Conservation (phyloP, 2,329 filamentous ascomycete genomes). For the Colletotrichum eremochloae region DNA sequence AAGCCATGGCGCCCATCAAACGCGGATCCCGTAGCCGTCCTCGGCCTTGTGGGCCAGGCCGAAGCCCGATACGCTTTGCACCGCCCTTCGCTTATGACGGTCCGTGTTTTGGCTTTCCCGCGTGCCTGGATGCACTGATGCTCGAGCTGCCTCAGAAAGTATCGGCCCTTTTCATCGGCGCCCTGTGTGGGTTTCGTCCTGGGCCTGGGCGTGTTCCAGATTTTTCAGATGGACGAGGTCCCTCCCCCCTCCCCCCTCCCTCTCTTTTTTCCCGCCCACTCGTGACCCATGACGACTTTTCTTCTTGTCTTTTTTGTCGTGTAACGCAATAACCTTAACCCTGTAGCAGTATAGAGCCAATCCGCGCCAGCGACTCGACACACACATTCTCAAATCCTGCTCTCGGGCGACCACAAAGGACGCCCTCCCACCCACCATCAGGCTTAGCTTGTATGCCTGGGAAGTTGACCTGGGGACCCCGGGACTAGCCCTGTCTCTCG, state of each 20-base stretch:
- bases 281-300: neutral
- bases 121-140: conserved; percentile 15
- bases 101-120: conserved; percentile 8
- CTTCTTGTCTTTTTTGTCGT: neutral
- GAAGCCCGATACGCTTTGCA: neutral
- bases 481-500: conserved; percentile 4
- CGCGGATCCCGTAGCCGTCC: neutral
- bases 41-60: neutral
- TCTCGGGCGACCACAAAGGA: neutral
- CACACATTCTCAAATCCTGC: neutral
- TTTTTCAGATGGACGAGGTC: neutral
- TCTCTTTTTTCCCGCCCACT: neutral
- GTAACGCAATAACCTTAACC: conserved; percentile 21
- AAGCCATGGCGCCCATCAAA: conserved; percentile 17
- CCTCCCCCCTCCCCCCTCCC: neutral
- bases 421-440: neutral
- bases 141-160: conserved; percentile 14
- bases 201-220: conserved; percentile 4
- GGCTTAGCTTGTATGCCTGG: conserved; percentile 11
- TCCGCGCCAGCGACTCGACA: neutral
- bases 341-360: neutral
- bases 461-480: neutral
- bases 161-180: neutral
- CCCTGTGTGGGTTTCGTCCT: conserved; percentile 5
- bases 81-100: neutral